Percentiles rank a stretch among this genome's conserved stretches.
Evolutionary conservation across 2,329 filamentous ascomycete species (phyloP).

Genomic region (Alternaria gansuensis): DNA sequence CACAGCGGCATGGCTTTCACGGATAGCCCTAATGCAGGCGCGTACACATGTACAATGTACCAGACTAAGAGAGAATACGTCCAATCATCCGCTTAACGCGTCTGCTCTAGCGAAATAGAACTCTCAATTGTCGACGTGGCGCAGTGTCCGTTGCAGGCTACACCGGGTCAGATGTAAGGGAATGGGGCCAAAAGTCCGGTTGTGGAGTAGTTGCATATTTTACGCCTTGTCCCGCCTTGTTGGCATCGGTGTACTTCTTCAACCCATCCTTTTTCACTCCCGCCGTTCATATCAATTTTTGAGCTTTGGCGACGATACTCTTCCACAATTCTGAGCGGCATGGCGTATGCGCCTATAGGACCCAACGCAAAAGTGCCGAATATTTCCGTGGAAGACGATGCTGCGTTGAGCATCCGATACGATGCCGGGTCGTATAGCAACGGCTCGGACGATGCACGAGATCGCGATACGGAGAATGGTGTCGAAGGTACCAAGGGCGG

Average conservation of each 20-base stretch:
- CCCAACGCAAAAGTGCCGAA: not conserved
- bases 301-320: not conserved
- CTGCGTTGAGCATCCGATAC: slow-evolving; percentile 23
- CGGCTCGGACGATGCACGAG: slow-evolving; percentile 5
- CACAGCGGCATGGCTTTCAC: not conserved
- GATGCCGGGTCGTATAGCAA: slow-evolving; percentile 15
- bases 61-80: not conserved
- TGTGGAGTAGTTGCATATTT: not conserved
- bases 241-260: not conserved
- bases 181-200: not conserved
- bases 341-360: slow-evolving; percentile 15
- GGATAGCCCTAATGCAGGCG: not conserved
- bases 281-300: not conserved
- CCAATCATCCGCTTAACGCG: not conserved
- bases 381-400: slow-evolving; percentile 4
- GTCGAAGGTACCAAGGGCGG: not conserved
- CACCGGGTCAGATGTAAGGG: not conserved
- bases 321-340: not conserved
- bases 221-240: not conserved
- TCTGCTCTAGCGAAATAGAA: not conserved
- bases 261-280: not conserved
- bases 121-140: not conserved
- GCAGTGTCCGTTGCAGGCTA: slow-evolving; percentile 3
- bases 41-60: not conserved
- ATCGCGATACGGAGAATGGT: not conserved